Conservation (phyloP, 805 yeast species). For the Jamesozyma hellenica region DNA sequence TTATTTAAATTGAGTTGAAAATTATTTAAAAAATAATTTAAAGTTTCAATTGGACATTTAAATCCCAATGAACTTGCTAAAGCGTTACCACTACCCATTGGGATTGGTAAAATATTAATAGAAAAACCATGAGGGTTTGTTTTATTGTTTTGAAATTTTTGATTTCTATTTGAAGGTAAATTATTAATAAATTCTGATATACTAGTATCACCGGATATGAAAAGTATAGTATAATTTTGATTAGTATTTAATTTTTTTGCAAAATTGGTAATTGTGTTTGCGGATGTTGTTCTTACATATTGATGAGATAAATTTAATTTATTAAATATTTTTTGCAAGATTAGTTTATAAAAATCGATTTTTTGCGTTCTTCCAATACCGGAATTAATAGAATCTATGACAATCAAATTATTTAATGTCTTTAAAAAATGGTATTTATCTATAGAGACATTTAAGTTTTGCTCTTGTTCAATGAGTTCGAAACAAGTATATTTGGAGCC, state of each 20-base stretch:
- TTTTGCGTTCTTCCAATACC: slow-evolving; percentile 29
- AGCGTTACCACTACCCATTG: slow-evolving; percentile 85
- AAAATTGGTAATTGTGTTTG: slow-evolving; percentile 32
- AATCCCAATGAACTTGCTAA: slow-evolving; percentile 52
- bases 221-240: slow-evolving; percentile 35
- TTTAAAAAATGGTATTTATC: too few relatives aligned
- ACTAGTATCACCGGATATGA: slow-evolving; percentile 83
- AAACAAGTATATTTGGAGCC: slow-evolving; percentile 6
- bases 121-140: too few relatives aligned
- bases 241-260: slow-evolving; percentile 27
- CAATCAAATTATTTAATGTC: slow-evolving; percentile 11
- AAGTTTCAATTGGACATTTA: slow-evolving; percentile 26
- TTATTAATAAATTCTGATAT: slow-evolving; percentile 64
- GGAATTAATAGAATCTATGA: slow-evolving; percentile 31
- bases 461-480: background rate
- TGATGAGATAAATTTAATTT: slow-evolving; percentile 29
- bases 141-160: too few relatives aligned
- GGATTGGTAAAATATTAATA: slow-evolving; percentile 35
- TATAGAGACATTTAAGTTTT: too few relatives aligned
- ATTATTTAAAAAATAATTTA: slow-evolving; percentile 28
- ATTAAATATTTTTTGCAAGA: slow-evolving; percentile 41
- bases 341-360: slow-evolving; percentile 32
- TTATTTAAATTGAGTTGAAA: slow-evolving; percentile 4
- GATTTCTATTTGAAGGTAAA: slow-evolving; percentile 11
- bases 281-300: slow-evolving; percentile 36